phyloP scores from a whole-genome alignment of 306 rosid genomes.

The Inga oerstediana region DNA sequence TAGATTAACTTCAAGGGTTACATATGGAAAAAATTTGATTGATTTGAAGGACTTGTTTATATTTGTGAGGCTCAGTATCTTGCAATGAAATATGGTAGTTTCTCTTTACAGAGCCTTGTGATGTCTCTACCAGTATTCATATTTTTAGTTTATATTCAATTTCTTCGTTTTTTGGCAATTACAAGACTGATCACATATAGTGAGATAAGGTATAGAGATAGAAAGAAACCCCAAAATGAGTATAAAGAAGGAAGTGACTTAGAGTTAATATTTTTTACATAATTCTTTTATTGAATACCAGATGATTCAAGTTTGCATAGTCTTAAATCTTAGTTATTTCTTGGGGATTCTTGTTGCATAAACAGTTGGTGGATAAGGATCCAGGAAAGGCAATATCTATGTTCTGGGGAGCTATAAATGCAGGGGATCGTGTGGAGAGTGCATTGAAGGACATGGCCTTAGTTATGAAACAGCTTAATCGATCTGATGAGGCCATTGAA shows the following conservation, averaged over 20 bases:
- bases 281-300: neutral
- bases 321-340: neutral
- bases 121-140: neutral
- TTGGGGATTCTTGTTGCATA: neutral
- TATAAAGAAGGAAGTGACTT: neutral
- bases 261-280: neutral
- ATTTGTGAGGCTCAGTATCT: neutral
- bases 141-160: neutral
- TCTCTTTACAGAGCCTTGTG: neutral
- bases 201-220: neutral
- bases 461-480: constrained; percentile 86
- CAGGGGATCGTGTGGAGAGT: constrained; percentile 91
- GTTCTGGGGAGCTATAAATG: constrained; percentile 93
- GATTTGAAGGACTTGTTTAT: constrained; percentile 1
- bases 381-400: constrained; percentile 76
- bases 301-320: neutral
- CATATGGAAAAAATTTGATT: neutral
- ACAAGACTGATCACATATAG: neutral
- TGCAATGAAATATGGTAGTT: neutral
- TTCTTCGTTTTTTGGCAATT: neutral
- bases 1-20: neutral
- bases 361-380: constrained; percentile 86
- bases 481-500: constrained; percentile 90
- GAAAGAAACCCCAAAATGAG: neutral
- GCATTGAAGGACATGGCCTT: constrained; percentile 97